Conservation (phyloP, 2,329 filamentous ascomycete genomes). For the Fusarium stilboides region DNA sequence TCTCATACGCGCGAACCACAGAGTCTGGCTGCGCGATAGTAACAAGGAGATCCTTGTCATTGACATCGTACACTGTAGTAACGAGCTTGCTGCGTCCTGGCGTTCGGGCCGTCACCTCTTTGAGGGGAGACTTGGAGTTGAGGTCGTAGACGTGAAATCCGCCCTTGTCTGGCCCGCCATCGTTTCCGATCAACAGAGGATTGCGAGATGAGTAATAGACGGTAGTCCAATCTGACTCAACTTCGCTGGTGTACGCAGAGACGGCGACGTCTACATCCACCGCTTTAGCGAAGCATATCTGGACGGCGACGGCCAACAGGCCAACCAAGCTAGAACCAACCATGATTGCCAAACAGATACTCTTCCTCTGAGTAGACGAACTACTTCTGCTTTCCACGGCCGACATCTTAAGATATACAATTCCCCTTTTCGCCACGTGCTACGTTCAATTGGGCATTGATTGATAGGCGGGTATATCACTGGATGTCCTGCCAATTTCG, state of each 20-base stretch:
- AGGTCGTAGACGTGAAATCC: conserved; percentile 60
- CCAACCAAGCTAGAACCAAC: conserved; percentile 38
- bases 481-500: conserved; percentile 26
- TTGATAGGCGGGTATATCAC: conserved; percentile 13
- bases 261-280: conserved; percentile 51
- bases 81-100: conserved; percentile 64
- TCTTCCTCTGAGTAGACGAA: conserved; percentile 11
- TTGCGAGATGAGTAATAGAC: conserved; percentile 56
- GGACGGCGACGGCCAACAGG: conserved; percentile 39
- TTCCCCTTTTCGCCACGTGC: conserved; percentile 20
- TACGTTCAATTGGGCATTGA: conserved; percentile 22
- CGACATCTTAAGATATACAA: conserved; percentile 27
- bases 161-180: conserved; percentile 60
- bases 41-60: conserved; percentile 56
- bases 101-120: conserved; percentile 52
- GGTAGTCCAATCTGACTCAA: conserved; percentile 61
- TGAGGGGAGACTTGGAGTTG: conserved; percentile 50
- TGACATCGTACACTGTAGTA: conserved; percentile 57
- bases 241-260: conserved; percentile 53
- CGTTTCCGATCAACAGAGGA: conserved; percentile 62
- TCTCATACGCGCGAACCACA: conserved; percentile 58
- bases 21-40: conserved; percentile 62
- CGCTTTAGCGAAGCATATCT: conserved; percentile 37
- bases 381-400: neutral
- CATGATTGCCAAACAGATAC: conserved; percentile 38